These are phyloP conservation scores for Chlamydomonas schloesseri DNA, from an alignment of 139 green algal species.

Conservation along the genomic window DNA sequence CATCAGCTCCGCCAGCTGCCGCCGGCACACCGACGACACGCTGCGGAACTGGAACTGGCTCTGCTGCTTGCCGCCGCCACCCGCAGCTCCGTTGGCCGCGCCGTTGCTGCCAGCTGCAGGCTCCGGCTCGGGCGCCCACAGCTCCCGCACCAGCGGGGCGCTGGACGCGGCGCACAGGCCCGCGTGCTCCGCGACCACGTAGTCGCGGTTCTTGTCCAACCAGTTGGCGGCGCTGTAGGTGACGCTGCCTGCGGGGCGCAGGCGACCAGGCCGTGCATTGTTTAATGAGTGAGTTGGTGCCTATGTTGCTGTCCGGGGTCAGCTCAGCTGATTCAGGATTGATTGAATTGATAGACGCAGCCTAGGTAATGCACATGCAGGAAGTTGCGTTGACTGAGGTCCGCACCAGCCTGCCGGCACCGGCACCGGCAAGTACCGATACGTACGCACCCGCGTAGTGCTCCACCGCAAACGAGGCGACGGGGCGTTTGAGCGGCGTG, in stretches of 20 bases:
- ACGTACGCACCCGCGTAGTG: conserved; percentile 46
- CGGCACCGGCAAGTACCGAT: too few relatives aligned
- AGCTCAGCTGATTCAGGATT: too few relatives aligned
- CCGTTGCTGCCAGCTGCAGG: not conserved
- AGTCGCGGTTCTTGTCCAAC: conserved; percentile 89
- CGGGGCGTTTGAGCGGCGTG: conserved; percentile 82
- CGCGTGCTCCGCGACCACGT: conserved; percentile 96
- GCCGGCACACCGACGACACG: conserved; percentile 92
- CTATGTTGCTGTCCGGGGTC: too few relatives aligned
- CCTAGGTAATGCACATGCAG: too few relatives aligned
- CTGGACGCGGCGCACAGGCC: conserved; percentile 71
- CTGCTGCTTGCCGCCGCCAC: not conserved
- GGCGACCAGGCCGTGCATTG: too few relatives aligned
- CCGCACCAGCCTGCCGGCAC: too few relatives aligned
- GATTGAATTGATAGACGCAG: too few relatives aligned
- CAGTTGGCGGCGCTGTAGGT: conserved; percentile 80
- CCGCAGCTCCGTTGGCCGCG: not conserved
- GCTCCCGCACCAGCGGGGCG: conserved; percentile 68
- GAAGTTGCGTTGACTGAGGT: not conserved
- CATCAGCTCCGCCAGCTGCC: conserved; percentile 96
- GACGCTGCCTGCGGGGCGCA: conserved; percentile 72
- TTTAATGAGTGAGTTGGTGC: too few relatives aligned
- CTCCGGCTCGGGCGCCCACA: conserved; percentile 46
- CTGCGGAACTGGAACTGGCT: conserved; percentile 85
- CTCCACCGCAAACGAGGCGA: conserved; percentile 90